Conservation (phyloP, 495 filamentous ascomycete species). For the Geoglossum glabrum region DNA sequence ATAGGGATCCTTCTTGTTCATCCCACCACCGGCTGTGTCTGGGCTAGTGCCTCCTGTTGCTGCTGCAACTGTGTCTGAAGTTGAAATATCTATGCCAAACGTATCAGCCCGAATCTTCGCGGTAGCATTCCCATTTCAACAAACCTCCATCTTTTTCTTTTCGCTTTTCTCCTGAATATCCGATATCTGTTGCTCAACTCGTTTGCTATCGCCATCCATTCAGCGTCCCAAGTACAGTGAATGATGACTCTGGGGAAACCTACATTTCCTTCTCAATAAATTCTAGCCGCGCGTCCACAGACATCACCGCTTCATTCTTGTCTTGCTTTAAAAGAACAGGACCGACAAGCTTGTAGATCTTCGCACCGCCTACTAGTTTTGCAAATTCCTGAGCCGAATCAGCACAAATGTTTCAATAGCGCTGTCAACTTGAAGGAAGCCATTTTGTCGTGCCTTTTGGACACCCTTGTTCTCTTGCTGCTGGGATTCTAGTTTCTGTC, state of each 20-base stretch:
- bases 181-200: constrained; percentile 64
- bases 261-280: constrained; percentile 93
- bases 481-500: constrained; percentile 86
- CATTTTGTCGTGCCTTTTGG: constrained; percentile 36
- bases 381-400: constrained; percentile 47
- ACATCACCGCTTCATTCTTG: constrained; percentile 63
- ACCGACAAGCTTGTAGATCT: constrained; percentile 88
- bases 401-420: not conserved
- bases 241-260: constrained; percentile 9
- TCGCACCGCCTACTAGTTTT: constrained; percentile 52
- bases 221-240: not conserved
- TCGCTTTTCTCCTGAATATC: constrained; percentile 66
- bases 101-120: not conserved
- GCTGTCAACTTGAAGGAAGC: not conserved
- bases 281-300: constrained; percentile 73
- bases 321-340: constrained; percentile 92
- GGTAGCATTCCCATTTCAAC: not conserved
- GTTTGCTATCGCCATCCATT: constrained; percentile 32
- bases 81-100: constrained; percentile 14
- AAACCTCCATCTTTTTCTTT: constrained; percentile 51
- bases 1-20: not conserved
- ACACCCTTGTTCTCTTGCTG: constrained; percentile 81
- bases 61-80: constrained; percentile 15
- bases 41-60: constrained; percentile 2
- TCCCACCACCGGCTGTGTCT: not conserved